A percentile compares a stretch with the other conserved stretches of the same genome.
These are phyloP conservation scores for Niebla homalea DNA, from an alignment of 495 filamentous ascomycete genomes.

Conservation along the genomic window DNA sequence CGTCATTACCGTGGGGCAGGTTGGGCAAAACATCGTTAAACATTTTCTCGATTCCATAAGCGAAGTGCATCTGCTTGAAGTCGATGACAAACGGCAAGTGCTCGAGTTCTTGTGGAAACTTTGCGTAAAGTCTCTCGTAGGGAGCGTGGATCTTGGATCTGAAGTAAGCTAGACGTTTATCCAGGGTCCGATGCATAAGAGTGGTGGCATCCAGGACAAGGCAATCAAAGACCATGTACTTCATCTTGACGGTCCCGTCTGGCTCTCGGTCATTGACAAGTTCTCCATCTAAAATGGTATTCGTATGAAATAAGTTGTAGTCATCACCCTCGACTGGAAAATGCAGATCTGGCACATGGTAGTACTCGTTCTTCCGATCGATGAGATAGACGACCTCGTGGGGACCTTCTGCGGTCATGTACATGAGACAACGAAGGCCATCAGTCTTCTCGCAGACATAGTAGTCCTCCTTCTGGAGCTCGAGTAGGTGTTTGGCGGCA, in stretches of 20 bases:
- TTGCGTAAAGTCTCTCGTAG: constrained; percentile 55
- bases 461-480: constrained; percentile 72
- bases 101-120: constrained; percentile 53
- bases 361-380: constrained; percentile 95
- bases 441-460: constrained; percentile 98
- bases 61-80: constrained; percentile 75
- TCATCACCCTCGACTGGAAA: constrained; percentile 59
- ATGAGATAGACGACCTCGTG: constrained; percentile 67
- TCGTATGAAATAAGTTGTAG: constrained; percentile 52
- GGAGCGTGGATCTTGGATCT: constrained; percentile 65
- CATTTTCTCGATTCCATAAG: constrained; percentile 83
- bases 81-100: constrained; percentile 68
- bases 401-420: constrained; percentile 50
- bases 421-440: constrained; percentile 87
- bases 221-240: constrained; percentile 88
- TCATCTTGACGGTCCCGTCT: constrained; percentile 50
- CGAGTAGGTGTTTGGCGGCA: constrained; percentile 57
- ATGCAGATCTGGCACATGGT: constrained; percentile 62
- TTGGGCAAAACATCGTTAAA: constrained; percentile 71
- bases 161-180: constrained; percentile 83
- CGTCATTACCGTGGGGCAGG: constrained; percentile 85
- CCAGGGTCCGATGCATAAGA: constrained; percentile 64
- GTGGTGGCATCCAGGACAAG: constrained; percentile 65
- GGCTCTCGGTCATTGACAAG: constrained; percentile 64
- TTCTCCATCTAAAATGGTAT: constrained; percentile 85